Evolutionary conservation across 225 moss, liverwort and hornwort genomes (phyloP), one percentile per base, ranked within the genome.

Genomic region (Physcomitrellopsis africana): DNA sequence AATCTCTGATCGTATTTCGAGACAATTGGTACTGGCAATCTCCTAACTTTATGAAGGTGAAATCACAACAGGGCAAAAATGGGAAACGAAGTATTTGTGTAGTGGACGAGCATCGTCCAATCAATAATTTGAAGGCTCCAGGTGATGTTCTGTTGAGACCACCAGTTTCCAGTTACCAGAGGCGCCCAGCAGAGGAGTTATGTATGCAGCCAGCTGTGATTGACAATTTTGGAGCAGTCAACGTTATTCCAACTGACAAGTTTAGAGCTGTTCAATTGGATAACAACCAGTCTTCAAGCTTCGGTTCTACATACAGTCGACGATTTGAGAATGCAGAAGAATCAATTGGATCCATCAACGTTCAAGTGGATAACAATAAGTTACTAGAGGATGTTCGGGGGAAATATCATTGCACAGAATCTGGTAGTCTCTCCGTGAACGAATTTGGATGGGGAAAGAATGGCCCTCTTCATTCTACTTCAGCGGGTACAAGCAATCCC

Each of bases 251-350:
- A 20, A 76, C 24, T 19, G 86, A 87, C 71, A 82, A 82, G 72
- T 84, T 81, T 43, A 84, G 87, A 68, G 84, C 84, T 27, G 67
- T 87, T 71, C 87, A 76, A 55, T 79, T 76, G 79, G 63, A 71
- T 63, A 51, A 45, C 27, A 57, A 52, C 48, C 81, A 79, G 37
- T 79, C 73, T n/a, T 81, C 81, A 60, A 87, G 87, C 72, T 76
- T 77, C 63, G 87, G 81, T 62, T 84, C 84, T 17, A 82, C 79
- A 42, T 77, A 53, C 59, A 87, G 77, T 57, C 77, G 72, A 63
- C 74, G 69, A 53, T 74, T 60, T 20, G 72, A 68, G 63, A 72
- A 72, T 59, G 37, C 71, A 19, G 81, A 81, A 67, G 76, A 77
- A 58, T 81, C 77, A 41, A 77, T 43, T 56, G 87, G 81, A 58